These are phyloP conservation scores for Pseudocercospora eumusae DNA, from an alignment of 2,329 filamentous ascomycete genomes.

Conservation along the genomic window DNA sequence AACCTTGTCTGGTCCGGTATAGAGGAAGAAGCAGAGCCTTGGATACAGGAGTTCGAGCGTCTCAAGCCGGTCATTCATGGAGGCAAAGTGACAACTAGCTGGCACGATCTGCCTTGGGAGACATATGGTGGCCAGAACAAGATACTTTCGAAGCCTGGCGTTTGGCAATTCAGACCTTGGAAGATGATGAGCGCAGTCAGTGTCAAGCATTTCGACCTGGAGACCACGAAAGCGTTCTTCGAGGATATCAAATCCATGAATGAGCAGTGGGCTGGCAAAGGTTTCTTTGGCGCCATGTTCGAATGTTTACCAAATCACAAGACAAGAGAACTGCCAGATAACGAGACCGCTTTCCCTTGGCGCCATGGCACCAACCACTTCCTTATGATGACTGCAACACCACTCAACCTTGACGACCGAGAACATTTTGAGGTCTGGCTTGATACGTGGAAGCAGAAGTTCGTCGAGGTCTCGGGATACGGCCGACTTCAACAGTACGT, in stretches of 20 bases:
- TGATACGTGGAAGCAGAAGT: not conserved
- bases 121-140: constrained; percentile 15
- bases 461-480: constrained; percentile 3
- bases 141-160: constrained; percentile 2
- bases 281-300: constrained; percentile 13
- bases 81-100: constrained; percentile 8
- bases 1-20: constrained; percentile 17
- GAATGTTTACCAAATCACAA: constrained; percentile 10
- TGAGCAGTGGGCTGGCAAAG: constrained; percentile 12
- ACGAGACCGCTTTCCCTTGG: constrained; percentile 12
- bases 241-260: constrained; percentile 7
- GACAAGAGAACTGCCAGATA: constrained; percentile 8
- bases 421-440: not conserved
- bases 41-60: constrained; percentile 10
- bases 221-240: constrained; percentile 10
- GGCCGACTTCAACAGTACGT: constrained; percentile 14
- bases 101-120: constrained; percentile 14
- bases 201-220: constrained; percentile 5
- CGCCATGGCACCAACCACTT: constrained; percentile 9
- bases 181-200: constrained; percentile 14
- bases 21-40: constrained; percentile 7
- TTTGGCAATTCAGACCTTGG: constrained; percentile 5
- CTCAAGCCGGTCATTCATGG: constrained; percentile 7
- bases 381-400: constrained; percentile 8
- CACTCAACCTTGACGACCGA: not conserved